phyloP scores from a whole-genome alignment of 2,329 filamentous ascomycete species.

The Piedraia hortae region DNA sequence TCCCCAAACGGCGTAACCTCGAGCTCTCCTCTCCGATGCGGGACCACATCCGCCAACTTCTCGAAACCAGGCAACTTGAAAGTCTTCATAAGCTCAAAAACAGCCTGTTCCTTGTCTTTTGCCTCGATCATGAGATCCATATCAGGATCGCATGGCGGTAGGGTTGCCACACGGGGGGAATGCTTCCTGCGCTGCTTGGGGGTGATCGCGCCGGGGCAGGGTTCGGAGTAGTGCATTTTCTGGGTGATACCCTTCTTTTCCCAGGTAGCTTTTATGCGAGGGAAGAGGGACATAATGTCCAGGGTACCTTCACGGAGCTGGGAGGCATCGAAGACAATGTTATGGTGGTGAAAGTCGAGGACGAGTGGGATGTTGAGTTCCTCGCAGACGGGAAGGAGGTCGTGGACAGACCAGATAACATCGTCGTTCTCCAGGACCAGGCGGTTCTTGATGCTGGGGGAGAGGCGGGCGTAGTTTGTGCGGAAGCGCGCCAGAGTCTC shows the following conservation, averaged over 20 bases:
- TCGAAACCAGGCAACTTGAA: conserved; percentile 64
- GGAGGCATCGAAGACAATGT: conserved; percentile 56
- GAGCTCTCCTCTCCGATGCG: conserved; percentile 31
- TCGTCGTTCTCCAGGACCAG: conserved; percentile 88
- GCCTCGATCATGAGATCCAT: conserved; percentile 99
- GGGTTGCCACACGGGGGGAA: conserved; percentile 44
- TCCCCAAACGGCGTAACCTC: conserved; percentile 23
- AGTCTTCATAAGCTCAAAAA: conserved; percentile 75
- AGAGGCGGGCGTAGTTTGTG: conserved; percentile 39
- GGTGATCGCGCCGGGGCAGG: conserved; percentile 47
- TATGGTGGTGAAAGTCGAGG: conserved; percentile 85
- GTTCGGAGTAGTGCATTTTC: conserved; percentile 94
- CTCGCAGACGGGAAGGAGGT: conserved; percentile 68
- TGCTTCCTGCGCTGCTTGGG: conserved; percentile 60
- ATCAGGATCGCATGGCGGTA: conserved; percentile 55
- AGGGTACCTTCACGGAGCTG: conserved; percentile 57
- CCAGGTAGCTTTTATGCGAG: conserved; percentile 64
- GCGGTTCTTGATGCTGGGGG: conserved; percentile 45
- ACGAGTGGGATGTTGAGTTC: conserved; percentile 84
- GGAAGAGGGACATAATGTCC: conserved; percentile 49
- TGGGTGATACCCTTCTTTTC: conserved; percentile 56
- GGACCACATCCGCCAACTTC: conserved; percentile 47
- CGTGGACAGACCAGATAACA: conserved; percentile 75
- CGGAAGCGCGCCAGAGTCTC: conserved; percentile 56
- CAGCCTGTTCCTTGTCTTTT: conserved; percentile 91